Conservation (phyloP, 2,329 filamentous ascomycete species). For the Diaporthe capsici region DNA sequence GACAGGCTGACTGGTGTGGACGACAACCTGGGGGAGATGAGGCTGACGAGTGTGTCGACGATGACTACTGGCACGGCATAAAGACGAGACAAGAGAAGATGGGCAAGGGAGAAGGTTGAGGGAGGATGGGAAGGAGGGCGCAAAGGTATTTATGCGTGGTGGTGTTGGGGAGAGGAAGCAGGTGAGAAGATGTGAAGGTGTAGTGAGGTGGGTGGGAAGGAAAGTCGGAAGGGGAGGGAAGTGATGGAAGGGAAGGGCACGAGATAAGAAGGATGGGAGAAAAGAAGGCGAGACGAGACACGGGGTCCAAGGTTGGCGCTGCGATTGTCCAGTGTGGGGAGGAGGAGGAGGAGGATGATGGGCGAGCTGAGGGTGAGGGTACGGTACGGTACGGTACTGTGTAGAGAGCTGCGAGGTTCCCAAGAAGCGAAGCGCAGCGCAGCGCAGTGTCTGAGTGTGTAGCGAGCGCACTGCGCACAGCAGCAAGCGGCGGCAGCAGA, state of each 20-base stretch:
- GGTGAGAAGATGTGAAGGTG: conserved; percentile 42
- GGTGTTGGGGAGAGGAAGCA: conserved; percentile 36
- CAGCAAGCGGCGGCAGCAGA: neutral
- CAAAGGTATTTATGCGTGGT: conserved; percentile 39
- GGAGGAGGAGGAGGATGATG: conserved; percentile 29
- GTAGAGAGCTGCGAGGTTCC: conserved; percentile 34
- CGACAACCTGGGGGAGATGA: conserved; percentile 41
- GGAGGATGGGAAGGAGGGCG: conserved; percentile 41
- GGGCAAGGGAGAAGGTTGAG: conserved; percentile 35
- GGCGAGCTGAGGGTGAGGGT: conserved; percentile 26
- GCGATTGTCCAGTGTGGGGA: conserved; percentile 41
- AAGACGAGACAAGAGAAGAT: conserved; percentile 29
- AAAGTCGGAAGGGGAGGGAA: conserved; percentile 49
- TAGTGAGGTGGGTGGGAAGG: conserved; percentile 48
- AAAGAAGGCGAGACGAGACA: conserved; percentile 42
- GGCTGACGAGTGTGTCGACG: conserved; percentile 34
- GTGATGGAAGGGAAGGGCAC: conserved; percentile 44
- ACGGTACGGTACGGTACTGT: neutral
- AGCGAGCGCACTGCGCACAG: conserved; percentile 10
- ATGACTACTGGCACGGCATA: conserved; percentile 30
- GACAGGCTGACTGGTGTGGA: conserved; percentile 8
- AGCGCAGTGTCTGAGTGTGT: conserved; percentile 11
- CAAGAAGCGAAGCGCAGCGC: conserved; percentile 27
- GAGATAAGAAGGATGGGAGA: conserved; percentile 44
- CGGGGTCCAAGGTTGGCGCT: conserved; percentile 42